Conservation (phyloP, 2,329 filamentous ascomycete genomes). For the Cytospora leucostoma region DNA sequence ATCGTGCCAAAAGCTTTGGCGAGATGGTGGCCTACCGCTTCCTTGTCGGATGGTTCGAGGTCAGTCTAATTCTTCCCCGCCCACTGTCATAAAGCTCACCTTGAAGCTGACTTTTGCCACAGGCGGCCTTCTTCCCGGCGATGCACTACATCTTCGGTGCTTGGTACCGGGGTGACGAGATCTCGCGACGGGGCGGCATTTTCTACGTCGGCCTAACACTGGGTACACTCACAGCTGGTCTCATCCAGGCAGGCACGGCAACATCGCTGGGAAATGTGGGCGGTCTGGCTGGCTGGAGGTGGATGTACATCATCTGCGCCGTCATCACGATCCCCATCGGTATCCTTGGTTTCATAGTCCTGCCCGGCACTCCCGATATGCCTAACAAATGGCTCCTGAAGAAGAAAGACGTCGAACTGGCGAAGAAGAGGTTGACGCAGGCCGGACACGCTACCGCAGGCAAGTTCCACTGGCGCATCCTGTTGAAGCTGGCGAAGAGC, state of each 20-base stretch:
- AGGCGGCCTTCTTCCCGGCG: conserved; percentile 42
- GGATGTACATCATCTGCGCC: conserved; percentile 58
- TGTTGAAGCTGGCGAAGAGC: conserved; percentile 41
- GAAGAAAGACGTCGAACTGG: conserved; percentile 48
- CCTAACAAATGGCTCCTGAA: conserved; percentile 51
- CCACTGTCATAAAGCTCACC: too few relatives aligned
- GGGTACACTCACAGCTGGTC: conserved; percentile 53
- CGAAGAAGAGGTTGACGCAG: conserved; percentile 46
- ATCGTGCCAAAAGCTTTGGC: conserved; percentile 48
- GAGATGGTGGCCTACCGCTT: conserved; percentile 57
- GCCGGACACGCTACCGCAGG: conserved; percentile 44
- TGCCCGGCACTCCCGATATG: conserved; percentile 53
- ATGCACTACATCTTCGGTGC: conserved; percentile 44
- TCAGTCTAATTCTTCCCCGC: conserved; percentile 20
- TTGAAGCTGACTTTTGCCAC: not conserved
- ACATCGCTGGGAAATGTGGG: conserved; percentile 44
- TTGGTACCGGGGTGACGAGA: conserved; percentile 53
- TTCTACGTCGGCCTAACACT: conserved; percentile 55
- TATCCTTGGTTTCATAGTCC: conserved; percentile 51
- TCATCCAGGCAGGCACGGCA: conserved; percentile 49
- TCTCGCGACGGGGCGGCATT: conserved; percentile 50
- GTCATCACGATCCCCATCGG: conserved; percentile 58
- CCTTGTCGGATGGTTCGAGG: conserved; percentile 55
- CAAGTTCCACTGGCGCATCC: conserved; percentile 37
- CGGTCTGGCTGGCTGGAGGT: conserved; percentile 53